Evolutionary conservation across 768 basidiomycete genomes (phyloP).

Genomic region (Kwoniella sp.): DNA sequence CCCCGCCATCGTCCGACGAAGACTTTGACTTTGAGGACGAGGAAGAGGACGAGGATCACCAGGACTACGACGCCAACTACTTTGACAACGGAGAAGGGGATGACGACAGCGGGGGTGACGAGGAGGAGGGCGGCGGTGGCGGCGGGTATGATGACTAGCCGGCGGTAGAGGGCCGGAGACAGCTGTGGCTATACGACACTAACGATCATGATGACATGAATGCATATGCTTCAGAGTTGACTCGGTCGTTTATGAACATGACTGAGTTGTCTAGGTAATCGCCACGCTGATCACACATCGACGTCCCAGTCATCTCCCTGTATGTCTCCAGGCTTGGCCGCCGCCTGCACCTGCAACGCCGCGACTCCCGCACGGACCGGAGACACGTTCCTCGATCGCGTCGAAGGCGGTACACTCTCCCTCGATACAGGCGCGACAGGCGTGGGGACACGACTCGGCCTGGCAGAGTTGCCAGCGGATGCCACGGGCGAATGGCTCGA

Average conservation of each 20-base stretch:
- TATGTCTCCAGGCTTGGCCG: neutral
- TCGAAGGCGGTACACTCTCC: slow-evolving; percentile 3
- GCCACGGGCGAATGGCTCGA: neutral
- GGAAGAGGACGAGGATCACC: slow-evolving; percentile 36
- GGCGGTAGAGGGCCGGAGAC: too few relatives aligned
- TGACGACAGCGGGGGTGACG: slow-evolving; percentile 40
- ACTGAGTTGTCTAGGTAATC: neutral
- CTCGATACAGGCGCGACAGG: slow-evolving; percentile 11
- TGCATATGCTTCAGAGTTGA: too few relatives aligned
- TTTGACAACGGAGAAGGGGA: slow-evolving; percentile 48
- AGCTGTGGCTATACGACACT: too few relatives aligned
- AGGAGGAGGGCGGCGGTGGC: slow-evolving; percentile 30
- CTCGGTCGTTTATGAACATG: too few relatives aligned
- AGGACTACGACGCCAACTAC: slow-evolving; percentile 46
- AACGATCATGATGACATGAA: too few relatives aligned
- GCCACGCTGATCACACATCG: neutral
- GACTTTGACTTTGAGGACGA: slow-evolving; percentile 41
- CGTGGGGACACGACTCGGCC: slow-evolving; percentile 8
- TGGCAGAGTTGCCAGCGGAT: neutral
- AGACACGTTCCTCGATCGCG: neutral
- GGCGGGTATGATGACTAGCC: slow-evolving; percentile 26
- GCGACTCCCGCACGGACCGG: neutral
- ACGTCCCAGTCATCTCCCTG: slow-evolving; percentile 17
- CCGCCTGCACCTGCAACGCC: neutral
- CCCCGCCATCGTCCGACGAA: slow-evolving; percentile 25